Percentiles rank a stretch among this genome's conserved stretches.
Conservation (phyloP, 2,329 filamentous ascomycete species). For the Cladobotryum mycophilum region DNA sequence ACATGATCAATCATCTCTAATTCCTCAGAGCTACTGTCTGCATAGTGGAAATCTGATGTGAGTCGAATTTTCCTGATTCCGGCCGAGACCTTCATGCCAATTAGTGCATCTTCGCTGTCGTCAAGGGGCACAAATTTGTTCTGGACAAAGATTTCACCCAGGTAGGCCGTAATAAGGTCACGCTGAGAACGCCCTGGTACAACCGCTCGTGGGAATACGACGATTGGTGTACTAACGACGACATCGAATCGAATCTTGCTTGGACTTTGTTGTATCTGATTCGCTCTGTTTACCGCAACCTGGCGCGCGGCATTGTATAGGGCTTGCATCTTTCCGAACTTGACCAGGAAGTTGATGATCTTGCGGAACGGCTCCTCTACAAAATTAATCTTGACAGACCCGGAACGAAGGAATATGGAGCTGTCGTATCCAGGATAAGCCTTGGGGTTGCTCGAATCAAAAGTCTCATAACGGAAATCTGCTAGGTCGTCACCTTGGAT, state of each 20-base stretch:
- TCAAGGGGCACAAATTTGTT: slow-evolving; percentile 86
- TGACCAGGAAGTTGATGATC: slow-evolving; percentile 95
- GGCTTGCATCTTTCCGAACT: slow-evolving; percentile 99
- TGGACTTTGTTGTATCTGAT: slow-evolving; percentile 83
- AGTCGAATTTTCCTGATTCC: slow-evolving; percentile 89
- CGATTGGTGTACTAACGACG: slow-evolving; percentile 87
- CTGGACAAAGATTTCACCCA: slow-evolving; percentile 95
- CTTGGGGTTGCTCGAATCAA: slow-evolving; percentile 62
- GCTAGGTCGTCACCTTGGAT: slow-evolving; percentile 94
- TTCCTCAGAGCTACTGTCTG: slow-evolving; percentile 67
- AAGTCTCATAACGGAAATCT: slow-evolving; percentile 97
- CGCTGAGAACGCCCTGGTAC: slow-evolving; percentile 62
- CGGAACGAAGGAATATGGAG: slow-evolving; percentile 81
- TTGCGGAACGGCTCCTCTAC: slow-evolving; percentile 95
- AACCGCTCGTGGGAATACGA: slow-evolving; percentile 83
- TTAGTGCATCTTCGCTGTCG: slow-evolving; percentile 63
- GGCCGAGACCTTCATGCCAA: slow-evolving; percentile 83
- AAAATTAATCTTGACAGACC: slow-evolving; percentile 95
- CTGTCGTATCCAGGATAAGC: slow-evolving; percentile 92
- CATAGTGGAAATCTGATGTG: slow-evolving; percentile 83
- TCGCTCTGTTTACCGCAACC: slow-evolving; percentile 89
- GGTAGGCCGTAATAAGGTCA: slow-evolving; percentile 83
- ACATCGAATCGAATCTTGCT: slow-evolving; percentile 92
- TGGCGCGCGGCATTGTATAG: slow-evolving; percentile 96
- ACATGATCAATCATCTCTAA: slow-evolving; percentile 96